Evolutionary conservation across 2,329 filamentous ascomycete genomes (phyloP).

Genomic region (Xylaria sp.): DNA sequence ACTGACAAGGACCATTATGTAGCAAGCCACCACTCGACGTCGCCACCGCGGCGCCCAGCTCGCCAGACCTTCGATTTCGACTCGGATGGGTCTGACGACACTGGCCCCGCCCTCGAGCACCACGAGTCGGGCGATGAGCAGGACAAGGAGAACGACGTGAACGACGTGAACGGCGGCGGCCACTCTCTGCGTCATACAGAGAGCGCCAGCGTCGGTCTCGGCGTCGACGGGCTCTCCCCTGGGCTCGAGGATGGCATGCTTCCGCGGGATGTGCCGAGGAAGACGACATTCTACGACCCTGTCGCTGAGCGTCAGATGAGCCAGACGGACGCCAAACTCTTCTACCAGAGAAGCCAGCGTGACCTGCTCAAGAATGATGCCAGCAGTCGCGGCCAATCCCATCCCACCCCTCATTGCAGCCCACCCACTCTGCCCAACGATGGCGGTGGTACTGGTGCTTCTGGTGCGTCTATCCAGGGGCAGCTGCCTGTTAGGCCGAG

Average conservation of each 20-base stretch:
- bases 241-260: conserved; percentile 65
- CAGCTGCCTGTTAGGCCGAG: conserved; percentile 45
- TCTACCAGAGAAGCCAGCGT: conserved; percentile 89
- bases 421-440: conserved; percentile 53
- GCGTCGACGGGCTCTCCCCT: conserved; percentile 47
- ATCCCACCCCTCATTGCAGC: conserved; percentile 59
- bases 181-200: conserved; percentile 10
- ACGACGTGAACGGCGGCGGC: conserved; percentile 41
- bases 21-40: conserved; percentile 50
- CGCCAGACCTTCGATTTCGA: conserved; percentile 50
- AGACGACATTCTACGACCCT: conserved; percentile 92
- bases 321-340: conserved; percentile 92
- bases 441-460: conserved; percentile 17
- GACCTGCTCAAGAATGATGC: conserved; percentile 59
- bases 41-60: conserved; percentile 49
- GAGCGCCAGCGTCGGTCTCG: conserved; percentile 38
- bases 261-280: conserved; percentile 69
- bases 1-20: conserved; percentile 32
- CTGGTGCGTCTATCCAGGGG: conserved; percentile 19
- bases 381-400: conserved; percentile 53
- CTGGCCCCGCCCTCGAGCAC: conserved; percentile 46
- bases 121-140: conserved; percentile 51
- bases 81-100: conserved; percentile 54
- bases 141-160: conserved; percentile 42
- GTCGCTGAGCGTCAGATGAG: conserved; percentile 94